These are phyloP conservation scores for Schwanniomyces etchellsii DNA, from an alignment of 1,139 yeast genomes.

Conservation along the genomic window DNA sequence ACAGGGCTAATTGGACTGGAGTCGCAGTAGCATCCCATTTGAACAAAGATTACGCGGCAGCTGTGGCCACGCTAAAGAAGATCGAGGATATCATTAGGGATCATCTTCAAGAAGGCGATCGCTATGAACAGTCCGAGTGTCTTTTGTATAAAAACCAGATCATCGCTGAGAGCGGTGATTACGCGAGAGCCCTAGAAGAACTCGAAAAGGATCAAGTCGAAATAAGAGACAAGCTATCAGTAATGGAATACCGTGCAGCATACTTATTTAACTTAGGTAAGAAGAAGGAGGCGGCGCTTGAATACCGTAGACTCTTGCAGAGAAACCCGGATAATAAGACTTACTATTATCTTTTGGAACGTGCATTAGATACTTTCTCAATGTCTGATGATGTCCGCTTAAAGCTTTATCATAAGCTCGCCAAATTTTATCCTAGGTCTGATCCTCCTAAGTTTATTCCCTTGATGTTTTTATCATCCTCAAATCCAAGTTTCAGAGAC, in stretches of 20 bases:
- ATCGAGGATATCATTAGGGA: constrained; percentile 72
- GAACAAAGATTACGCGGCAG: constrained; percentile 58
- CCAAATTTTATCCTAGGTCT: constrained; percentile 71
- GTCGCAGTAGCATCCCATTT: constrained; percentile 83
- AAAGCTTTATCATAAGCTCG: constrained; percentile 58
- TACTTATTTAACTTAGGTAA: constrained; percentile 40
- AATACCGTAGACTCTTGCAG: constrained; percentile 66
- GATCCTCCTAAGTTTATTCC: constrained; percentile 81
- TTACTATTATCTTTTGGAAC: constrained; percentile 65
- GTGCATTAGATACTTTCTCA: constrained; percentile 44
- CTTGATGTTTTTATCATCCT: constrained; percentile 62
- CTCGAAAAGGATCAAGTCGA: constrained; percentile 48
- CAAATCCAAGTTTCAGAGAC: constrained; percentile 34
- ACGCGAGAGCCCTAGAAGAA: constrained; percentile 56
- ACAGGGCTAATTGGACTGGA: constrained; percentile 89
- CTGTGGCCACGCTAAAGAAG: constrained; percentile 65
- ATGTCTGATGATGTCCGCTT: constrained; percentile 36
- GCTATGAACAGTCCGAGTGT: constrained; percentile 77
- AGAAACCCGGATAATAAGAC: constrained; percentile 78
- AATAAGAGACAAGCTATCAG: constrained; percentile 60
- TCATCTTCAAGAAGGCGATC: constrained; percentile 60
- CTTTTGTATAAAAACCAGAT: constrained; percentile 66
- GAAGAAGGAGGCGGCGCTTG: constrained; percentile 57
- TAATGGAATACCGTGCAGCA: constrained; percentile 63
- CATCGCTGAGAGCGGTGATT: constrained; percentile 60